Evolutionary conservation across 164 flowering plant genomes (phyloP), one percentile per base, ranked within the genome.

Genomic region (Dillenia turbinata): DNA sequence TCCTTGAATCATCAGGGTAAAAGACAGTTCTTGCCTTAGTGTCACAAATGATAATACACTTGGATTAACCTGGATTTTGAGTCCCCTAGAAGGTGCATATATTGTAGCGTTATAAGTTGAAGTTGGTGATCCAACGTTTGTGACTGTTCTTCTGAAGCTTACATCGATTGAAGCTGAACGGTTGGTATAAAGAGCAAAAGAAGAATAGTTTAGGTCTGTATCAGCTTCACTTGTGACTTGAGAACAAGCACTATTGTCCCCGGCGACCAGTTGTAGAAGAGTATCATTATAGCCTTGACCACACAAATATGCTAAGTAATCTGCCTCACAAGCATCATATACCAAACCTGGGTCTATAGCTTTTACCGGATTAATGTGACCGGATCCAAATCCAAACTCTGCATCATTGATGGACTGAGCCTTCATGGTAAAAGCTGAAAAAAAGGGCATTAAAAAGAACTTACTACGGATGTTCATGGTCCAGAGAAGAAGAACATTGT

Each of bases 341-440:
- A 70, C n/a, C 16, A 65, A 44, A 9, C 69, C 69, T 5, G 69
- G 69, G 52, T 70, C 13, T 12, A 46, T 15, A 22, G 66, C 61
- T 12, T 49, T 60, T 1, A 49, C 8, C 0, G 73, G 69, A 54
- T 65, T 49, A 0, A 70, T 55, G 4, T 64, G 68, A 15, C 73
- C 68, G 5, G 73, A 3, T 0, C 65, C 73, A 47, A 52, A 69
- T 17, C 63, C 64, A 10, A 69, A 64, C 26, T 69, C 73, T 5
- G 68, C 73, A 0, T 60, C 68, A 9, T 13, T 10, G 15, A 64
- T 59, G 12, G 9, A 33, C 13, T 5, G 12, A 0, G 64, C 4
- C 2, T 49, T 60, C 73, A 69, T 64, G 12, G 59, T 44, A 2
- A 3, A 13, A 60, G 71, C 65, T 67, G 58, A 10, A 57, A 49